These are phyloP conservation scores for Acer saccharum DNA, from an alignment of 345 rosid genomes.

Conservation along the genomic window DNA sequence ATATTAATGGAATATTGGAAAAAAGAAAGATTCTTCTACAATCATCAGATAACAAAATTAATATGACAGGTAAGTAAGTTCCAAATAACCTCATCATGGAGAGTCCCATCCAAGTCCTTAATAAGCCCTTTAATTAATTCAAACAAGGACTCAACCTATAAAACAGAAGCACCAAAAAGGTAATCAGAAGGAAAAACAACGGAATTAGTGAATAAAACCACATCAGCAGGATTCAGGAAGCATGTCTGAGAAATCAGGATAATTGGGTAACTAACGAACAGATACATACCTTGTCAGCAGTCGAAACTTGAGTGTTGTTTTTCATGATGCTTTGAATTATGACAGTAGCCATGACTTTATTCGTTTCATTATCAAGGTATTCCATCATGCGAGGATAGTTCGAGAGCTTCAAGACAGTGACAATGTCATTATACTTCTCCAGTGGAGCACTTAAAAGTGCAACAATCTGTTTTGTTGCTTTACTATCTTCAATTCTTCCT, in stretches of 20 bases:
- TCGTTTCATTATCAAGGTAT: slow-evolving; percentile 85
- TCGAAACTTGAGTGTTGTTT: slow-evolving; percentile 75
- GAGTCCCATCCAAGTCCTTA: slow-evolving; percentile 76
- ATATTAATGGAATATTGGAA: background rate
- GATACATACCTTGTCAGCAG: slow-evolving; percentile 70
- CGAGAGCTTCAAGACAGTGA: slow-evolving; percentile 83
- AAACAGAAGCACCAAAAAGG: background rate
- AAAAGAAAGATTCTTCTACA: background rate
- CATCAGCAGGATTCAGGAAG: background rate
- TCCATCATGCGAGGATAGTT: slow-evolving; percentile 89
- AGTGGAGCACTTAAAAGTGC: slow-evolving; percentile 95
- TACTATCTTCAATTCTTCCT: slow-evolving; percentile 82
- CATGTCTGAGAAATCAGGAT: slow-evolving; percentile 19
- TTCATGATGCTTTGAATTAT: slow-evolving; percentile 96
- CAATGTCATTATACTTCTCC: slow-evolving; percentile 93
- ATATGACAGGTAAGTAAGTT: slow-evolving; percentile 19
- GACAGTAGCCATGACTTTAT: slow-evolving; percentile 91
- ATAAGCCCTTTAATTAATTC: slow-evolving; percentile 92
- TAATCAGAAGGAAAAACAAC: background rate
- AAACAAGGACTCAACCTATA: slow-evolving; percentile 89
- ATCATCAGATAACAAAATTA: slow-evolving; percentile 11
- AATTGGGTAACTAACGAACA: slow-evolving; percentile 16
- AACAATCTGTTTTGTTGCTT: slow-evolving; percentile 91
- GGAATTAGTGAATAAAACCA: slow-evolving; percentile 10
- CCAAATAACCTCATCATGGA: slow-evolving; percentile 62